These are phyloP conservation scores for Leccinum incarnatum DNA, from an alignment of 768 basidiomycete species.

Conservation along the genomic window DNA sequence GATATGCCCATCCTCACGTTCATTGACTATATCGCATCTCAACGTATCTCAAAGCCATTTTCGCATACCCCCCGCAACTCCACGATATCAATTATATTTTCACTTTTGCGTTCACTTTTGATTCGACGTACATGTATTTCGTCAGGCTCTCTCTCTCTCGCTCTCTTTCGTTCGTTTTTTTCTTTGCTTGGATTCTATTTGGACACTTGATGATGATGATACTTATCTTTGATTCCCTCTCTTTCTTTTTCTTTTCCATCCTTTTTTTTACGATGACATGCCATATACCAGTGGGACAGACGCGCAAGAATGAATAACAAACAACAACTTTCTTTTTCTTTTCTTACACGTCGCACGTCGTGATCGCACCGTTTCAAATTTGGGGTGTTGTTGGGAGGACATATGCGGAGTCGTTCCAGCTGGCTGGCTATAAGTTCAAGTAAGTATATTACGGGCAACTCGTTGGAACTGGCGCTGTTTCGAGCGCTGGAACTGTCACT, in stretches of 20 bases:
- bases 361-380: neutral
- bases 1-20: constrained; percentile 28
- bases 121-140: constrained; percentile 16
- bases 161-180: neutral
- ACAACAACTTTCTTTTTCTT: neutral
- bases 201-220: constrained; percentile 7
- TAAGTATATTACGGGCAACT: too few relatives aligned
- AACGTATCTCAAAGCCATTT: constrained; percentile 16
- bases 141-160: constrained; percentile 1
- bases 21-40: constrained; percentile 21
- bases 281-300: constrained; percentile 7
- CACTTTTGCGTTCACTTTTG: constrained; percentile 18
- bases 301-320: neutral
- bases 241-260: neutral
- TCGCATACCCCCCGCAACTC: constrained; percentile 29
- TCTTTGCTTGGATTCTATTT: constrained; percentile 3
- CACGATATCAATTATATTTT: constrained; percentile 25
- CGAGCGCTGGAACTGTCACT: too few relatives aligned
- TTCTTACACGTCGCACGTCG: too few relatives aligned
- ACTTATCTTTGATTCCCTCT: neutral
- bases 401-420: too few relatives aligned
- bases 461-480: too few relatives aligned
- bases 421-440: too few relatives aligned
- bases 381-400: neutral
- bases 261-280: neutral